Conservation (phyloP, 2,329 filamentous ascomycete species). For the Aureobasidium lini region DNA sequence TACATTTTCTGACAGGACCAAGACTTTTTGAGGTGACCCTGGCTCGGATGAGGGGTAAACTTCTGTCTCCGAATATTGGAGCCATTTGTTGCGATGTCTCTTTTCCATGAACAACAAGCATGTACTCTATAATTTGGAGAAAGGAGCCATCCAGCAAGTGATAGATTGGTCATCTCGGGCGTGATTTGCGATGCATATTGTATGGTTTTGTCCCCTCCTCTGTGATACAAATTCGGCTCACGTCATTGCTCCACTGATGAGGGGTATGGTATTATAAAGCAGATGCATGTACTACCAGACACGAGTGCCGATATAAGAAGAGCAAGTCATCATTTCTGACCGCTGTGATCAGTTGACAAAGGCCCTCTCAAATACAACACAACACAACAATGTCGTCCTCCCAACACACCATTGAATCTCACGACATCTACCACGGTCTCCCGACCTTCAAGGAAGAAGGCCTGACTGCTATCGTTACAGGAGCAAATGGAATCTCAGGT, state of each 20-base stretch:
- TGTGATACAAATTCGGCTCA: not conserved
- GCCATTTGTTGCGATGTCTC: no score
- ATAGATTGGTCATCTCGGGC: no score
- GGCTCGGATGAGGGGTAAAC: not conserved
- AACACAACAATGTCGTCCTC: not conserved
- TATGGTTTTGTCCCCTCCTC: no score
- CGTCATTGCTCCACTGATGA: not conserved
- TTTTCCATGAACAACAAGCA: no score
- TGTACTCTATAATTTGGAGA: no score
- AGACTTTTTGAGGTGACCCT: not conserved
- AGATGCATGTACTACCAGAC: not conserved
- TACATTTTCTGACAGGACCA: no score
- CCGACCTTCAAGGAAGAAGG: conserved; percentile 39
- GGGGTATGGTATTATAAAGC: not conserved
- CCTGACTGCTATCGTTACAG: conserved; percentile 46
- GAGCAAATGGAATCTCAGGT: conserved; percentile 49
- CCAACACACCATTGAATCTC: not conserved
- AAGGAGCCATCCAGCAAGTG: no score
- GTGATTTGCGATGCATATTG: no score
- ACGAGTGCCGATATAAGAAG: no score
- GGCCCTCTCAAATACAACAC: not conserved
- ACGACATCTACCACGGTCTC: conserved; percentile 44
- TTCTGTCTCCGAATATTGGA: no score
- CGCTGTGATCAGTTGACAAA: no score
- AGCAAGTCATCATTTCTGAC: no score